phyloP scores from a whole-genome alignment of 1,139 yeast species.

The Casaregolazyma suthepensis region DNA sequence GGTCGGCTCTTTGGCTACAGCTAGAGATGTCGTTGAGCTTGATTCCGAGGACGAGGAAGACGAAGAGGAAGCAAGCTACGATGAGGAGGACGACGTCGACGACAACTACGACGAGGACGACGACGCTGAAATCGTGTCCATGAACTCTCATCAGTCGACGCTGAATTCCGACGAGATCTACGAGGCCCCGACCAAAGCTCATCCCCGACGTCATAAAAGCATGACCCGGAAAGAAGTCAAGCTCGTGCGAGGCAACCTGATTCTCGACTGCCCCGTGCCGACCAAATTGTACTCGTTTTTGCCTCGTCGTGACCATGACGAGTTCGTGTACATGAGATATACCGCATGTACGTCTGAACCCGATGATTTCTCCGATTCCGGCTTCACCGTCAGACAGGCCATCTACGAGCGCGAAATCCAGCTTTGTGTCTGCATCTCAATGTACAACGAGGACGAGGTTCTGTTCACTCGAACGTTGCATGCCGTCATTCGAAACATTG shows the following conservation, averaged over 20 bases:
- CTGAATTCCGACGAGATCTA: constrained; percentile 16
- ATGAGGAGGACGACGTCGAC: constrained; percentile 24
- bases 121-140: constrained; percentile 25
- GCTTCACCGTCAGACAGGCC: constrained; percentile 79
- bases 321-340: constrained; percentile 89
- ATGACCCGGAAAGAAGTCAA: constrained; percentile 57
- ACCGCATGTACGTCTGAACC: constrained; percentile 92
- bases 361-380: constrained; percentile 69
- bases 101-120: constrained; percentile 16
- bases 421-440: constrained; percentile 81
- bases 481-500: constrained; percentile 85
- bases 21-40: constrained; percentile 1
- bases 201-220: constrained; percentile 55
- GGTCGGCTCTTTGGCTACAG: not conserved
- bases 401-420: constrained; percentile 85
- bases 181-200: constrained; percentile 43
- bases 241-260: constrained; percentile 70
- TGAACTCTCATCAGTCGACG: constrained; percentile 20
- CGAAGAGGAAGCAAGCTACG: constrained; percentile 21
- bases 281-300: constrained; percentile 71
- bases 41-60: constrained; percentile 15
- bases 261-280: constrained; percentile 90
- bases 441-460: constrained; percentile 92
- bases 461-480: constrained; percentile 89
- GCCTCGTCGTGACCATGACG: constrained; percentile 82